A percentile compares a stretch with the other conserved stretches of the same genome.
Conservation (phyloP, 306 rosid species). For the Cicer yamashitae region DNA sequence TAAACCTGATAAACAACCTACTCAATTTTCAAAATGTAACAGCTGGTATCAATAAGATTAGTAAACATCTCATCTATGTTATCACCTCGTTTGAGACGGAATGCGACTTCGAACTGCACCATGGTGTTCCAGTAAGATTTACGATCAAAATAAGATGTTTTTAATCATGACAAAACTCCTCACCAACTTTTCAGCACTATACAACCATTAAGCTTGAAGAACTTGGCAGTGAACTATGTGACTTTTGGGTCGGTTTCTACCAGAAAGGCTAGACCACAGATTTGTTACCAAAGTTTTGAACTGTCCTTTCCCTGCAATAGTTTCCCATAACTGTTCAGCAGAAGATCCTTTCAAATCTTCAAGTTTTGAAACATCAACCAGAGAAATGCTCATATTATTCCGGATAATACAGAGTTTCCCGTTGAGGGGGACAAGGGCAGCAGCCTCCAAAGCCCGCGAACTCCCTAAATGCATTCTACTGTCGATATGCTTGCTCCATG, state of each 20-base stretch:
- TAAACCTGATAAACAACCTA: conserved; percentile 39
- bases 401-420: conserved; percentile 79
- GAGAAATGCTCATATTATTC: conserved; percentile 78
- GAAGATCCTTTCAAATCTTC: conserved; percentile 56
- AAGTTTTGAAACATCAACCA: conserved; percentile 72
- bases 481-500: conserved; percentile 77
- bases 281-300: conserved; percentile 80
- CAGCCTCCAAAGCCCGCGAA: conserved; percentile 77
- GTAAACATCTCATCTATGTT: conserved; percentile 46
- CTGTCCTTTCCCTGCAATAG: conserved; percentile 78
- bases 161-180: conserved; percentile 32
- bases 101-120: conserved; percentile 38
- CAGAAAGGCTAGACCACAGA: conserved; percentile 82
- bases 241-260: conserved; percentile 80
- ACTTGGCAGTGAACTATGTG: conserved; percentile 93
- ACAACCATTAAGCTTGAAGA: conserved; percentile 72
- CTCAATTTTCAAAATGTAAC: conserved; percentile 46
- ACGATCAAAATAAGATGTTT: conserved; percentile 37
- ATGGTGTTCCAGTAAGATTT: conserved; percentile 39
- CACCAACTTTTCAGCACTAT: conserved; percentile 39
- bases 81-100: conserved; percentile 45
- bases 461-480: conserved; percentile 75
- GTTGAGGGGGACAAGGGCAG: conserved; percentile 74
- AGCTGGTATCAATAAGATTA: conserved; percentile 56
- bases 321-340: conserved; percentile 79